Evolutionary conservation across 495 filamentous ascomycete species (phyloP).

Genomic region (Oleoguttula mirabilis): DNA sequence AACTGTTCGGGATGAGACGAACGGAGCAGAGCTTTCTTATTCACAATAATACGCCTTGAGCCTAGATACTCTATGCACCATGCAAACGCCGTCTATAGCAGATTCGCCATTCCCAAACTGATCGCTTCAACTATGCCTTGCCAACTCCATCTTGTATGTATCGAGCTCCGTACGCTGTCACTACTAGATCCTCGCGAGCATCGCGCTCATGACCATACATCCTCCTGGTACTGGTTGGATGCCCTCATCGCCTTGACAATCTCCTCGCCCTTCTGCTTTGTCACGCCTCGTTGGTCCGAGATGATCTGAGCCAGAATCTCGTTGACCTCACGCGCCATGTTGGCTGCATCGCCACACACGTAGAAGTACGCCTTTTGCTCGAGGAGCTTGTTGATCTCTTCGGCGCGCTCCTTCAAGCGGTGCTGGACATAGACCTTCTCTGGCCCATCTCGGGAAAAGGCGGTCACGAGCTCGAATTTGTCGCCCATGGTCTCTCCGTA

Average conservation of each 20-base stretch:
- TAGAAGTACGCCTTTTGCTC: constrained; percentile 91
- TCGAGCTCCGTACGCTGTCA: neutral
- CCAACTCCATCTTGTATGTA: neutral
- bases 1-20: too few relatives aligned
- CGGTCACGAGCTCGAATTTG: constrained; percentile 74
- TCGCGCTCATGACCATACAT: constrained; percentile 5
- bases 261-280: constrained; percentile 79
- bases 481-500: constrained; percentile 74
- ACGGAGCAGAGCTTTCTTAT: too few relatives aligned
- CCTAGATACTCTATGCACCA: too few relatives aligned
- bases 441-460: constrained; percentile 76
- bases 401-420: constrained; percentile 66
- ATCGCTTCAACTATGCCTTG: neutral
- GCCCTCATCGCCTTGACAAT: constrained; percentile 91
- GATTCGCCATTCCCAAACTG: too few relatives aligned
- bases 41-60: too few relatives aligned
- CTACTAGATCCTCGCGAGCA: neutral
- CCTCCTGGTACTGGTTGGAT: constrained; percentile 84
- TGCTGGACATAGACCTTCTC: constrained; percentile 98
- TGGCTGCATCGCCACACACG: constrained; percentile 93
- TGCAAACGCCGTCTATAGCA: too few relatives aligned
- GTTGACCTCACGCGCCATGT: constrained; percentile 98
- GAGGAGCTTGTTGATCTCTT: constrained; percentile 78
- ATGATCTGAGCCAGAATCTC: constrained; percentile 72
- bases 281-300: constrained; percentile 63